phyloP scores from a whole-genome alignment of 176 grass and related monocot species.

The Paspalum notatum region DNA sequence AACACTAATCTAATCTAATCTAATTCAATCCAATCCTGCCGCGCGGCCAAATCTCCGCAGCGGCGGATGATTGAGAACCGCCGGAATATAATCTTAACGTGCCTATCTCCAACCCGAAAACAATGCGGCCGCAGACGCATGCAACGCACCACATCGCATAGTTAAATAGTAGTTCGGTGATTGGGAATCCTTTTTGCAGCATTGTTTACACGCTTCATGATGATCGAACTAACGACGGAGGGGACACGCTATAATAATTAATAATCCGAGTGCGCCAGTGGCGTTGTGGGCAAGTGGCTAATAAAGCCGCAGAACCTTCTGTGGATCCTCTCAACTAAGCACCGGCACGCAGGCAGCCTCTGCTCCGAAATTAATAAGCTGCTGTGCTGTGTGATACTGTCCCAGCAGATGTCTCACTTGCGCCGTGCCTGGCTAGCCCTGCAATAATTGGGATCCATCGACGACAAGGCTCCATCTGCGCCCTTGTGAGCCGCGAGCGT shows the following conservation, averaged over 20 bases:
- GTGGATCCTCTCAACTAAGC: not conserved
- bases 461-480: conserved; percentile 32
- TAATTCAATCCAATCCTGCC: conserved; percentile 17
- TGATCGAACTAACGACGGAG: not conserved
- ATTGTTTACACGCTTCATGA: conserved; percentile 15
- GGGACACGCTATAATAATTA: not conserved
- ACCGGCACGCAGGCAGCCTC: not conserved
- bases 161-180: no score
- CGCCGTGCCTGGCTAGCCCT: conserved; percentile 5
- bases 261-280: not conserved
- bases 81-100: conserved; percentile 15
- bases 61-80: not conserved
- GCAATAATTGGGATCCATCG: conserved; percentile 35
- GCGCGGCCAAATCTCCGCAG: not conserved
- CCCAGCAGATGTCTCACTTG: conserved; percentile 12
- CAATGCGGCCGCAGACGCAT: not conserved
- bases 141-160: not conserved
- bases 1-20: no score
- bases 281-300: conserved; percentile 13
- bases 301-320: conserved; percentile 30
- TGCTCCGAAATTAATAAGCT: conserved; percentile 16
- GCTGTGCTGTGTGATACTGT: conserved; percentile 23
- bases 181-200: not conserved
- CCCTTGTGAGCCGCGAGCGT: conserved; percentile 32
- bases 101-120: not conserved